phyloP scores from a whole-genome alignment of 2,329 filamentous ascomycete genomes.

The Ambrosiella cleistominuta region DNA sequence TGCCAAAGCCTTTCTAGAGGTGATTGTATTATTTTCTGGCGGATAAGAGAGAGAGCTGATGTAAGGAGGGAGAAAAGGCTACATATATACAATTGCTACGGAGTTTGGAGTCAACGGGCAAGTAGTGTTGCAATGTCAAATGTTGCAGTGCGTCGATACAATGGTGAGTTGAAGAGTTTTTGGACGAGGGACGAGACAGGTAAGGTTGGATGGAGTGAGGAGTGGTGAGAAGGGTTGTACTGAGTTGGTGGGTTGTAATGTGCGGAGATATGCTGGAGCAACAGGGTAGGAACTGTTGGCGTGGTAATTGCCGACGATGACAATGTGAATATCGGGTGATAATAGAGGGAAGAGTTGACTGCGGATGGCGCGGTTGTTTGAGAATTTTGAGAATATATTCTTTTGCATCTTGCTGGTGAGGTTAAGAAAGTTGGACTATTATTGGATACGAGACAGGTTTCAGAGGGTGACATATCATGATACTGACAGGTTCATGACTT shows the following conservation, averaged over 20 bases:
- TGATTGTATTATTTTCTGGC: neutral
- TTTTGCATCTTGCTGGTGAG: neutral
- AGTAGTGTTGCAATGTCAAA: too few species aligned
- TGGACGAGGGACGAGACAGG: neutral
- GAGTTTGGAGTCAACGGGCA: neutral
- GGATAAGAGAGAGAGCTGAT: neutral
- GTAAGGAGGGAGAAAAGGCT: neutral
- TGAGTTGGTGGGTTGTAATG: neutral
- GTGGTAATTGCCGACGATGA: too few species aligned
- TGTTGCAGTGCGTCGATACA: neutral
- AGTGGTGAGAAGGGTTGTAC: neutral
- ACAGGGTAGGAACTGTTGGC: too few species aligned
- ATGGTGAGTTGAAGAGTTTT: neutral
- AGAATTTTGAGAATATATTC: neutral
- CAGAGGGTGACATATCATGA: neutral
- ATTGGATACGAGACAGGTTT: neutral
- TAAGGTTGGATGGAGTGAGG: neutral
- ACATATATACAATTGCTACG: neutral
- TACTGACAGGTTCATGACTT: neutral
- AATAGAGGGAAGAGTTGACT: neutral
- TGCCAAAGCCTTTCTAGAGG: neutral
- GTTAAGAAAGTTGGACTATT: neutral
- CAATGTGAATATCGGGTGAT: neutral
- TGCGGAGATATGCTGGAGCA: neutral
- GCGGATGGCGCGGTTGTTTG: neutral